These are phyloP conservation scores for Tetratostichococcus sp. DNA, from an alignment of 139 green algal genomes.

Conservation along the genomic window DNA sequence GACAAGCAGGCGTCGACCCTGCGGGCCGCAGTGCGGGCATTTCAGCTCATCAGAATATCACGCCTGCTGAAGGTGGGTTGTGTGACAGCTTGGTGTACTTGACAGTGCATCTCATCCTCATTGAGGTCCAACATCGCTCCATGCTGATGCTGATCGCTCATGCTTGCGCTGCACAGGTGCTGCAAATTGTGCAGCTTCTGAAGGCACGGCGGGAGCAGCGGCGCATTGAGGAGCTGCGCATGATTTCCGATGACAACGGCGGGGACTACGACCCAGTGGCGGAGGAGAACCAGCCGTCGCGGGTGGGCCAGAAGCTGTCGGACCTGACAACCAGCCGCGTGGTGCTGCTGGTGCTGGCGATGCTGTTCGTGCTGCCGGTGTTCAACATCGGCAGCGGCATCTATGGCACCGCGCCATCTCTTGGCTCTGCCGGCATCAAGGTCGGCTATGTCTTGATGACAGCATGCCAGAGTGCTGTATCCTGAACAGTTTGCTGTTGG, in stretches of 20 bases:
- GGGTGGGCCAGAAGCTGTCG: constrained; percentile 84
- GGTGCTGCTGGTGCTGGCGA: constrained; percentile 67
- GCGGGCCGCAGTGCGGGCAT: background rate
- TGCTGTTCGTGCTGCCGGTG: constrained; percentile 80
- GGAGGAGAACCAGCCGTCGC: constrained; percentile 18
- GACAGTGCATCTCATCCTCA: too few relatives aligned
- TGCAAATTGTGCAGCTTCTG: background rate
- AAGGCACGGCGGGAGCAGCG: background rate
- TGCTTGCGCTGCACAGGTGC: too few relatives aligned
- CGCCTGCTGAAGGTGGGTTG: background rate
- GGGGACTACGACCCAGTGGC: background rate
- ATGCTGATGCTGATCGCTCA: too few relatives aligned
- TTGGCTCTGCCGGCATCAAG: constrained; percentile 49
- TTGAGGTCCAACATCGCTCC: too few relatives aligned
- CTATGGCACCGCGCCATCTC: constrained; percentile 47
- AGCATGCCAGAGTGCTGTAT: too few relatives aligned
- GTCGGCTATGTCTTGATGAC: background rate
- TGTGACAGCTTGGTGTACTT: too few relatives aligned
- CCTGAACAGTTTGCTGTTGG: too few relatives aligned
- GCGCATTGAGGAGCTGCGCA: background rate
- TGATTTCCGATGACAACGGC: background rate
- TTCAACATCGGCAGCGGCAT: constrained; percentile 72
- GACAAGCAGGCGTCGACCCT: constrained; percentile 1
- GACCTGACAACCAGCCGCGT: constrained; percentile 85
- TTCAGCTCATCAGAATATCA: background rate